Conservation (phyloP, 805 yeast species). For the Yarrowia bubula region DNA sequence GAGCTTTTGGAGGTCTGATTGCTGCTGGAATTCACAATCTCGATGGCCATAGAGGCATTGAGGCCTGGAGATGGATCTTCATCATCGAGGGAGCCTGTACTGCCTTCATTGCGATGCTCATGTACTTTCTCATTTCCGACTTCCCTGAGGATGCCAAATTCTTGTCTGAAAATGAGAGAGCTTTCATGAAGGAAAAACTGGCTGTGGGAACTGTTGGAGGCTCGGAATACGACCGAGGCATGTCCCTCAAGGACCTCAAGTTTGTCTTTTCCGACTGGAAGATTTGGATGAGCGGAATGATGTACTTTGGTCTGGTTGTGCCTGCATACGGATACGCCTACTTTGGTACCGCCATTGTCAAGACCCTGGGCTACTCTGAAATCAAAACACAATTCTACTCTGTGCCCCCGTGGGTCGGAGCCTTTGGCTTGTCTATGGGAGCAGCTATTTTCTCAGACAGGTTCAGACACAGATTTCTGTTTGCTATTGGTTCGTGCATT, state of each 20-base stretch:
- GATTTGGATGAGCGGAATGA: slow-evolving; percentile 56
- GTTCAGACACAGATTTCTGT: slow-evolving; percentile 41
- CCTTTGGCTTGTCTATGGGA: slow-evolving; percentile 64
- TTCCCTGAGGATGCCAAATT: slow-evolving; percentile 69
- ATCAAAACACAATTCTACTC: slow-evolving; percentile 76
- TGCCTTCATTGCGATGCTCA: slow-evolving; percentile 37
- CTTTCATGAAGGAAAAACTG: slow-evolving; percentile 57
- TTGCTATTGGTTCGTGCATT: slow-evolving; percentile 34
- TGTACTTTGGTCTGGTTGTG: slow-evolving; percentile 63
- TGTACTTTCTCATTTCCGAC: slow-evolving; percentile 57
- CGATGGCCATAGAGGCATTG: slow-evolving; percentile 45
- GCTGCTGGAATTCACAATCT: slow-evolving; percentile 60
- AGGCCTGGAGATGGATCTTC: slow-evolving; percentile 57
- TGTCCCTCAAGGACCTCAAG: slow-evolving; percentile 47
- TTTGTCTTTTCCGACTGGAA: slow-evolving; percentile 59
- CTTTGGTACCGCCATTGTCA: slow-evolving; percentile 67
- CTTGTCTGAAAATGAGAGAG: slow-evolving; percentile 51
- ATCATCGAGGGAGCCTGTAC: slow-evolving; percentile 51
- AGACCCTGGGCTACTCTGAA: slow-evolving; percentile 61
- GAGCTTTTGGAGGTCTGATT: slow-evolving; percentile 73
- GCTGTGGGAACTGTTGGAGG: slow-evolving; percentile 50
- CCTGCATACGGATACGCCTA: slow-evolving; percentile 78
- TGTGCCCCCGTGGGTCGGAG: slow-evolving; percentile 80
- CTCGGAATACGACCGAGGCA: slow-evolving; percentile 51
- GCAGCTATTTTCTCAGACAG: slow-evolving; percentile 65